Base-by-base conservation (phyloP, 345 rosid species). In the Populus ilicifolia region DNA sequence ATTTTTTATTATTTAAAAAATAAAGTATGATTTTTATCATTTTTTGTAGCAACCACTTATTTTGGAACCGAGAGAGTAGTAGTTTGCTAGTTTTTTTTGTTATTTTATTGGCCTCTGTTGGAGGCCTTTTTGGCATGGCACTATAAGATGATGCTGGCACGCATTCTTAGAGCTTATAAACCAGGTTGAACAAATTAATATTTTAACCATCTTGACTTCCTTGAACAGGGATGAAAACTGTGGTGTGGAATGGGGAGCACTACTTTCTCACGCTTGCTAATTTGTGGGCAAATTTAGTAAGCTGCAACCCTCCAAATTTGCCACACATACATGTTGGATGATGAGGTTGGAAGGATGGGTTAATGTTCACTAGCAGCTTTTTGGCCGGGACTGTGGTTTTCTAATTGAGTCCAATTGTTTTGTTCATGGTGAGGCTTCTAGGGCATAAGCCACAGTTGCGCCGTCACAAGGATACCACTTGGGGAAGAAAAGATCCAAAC, bases 231-330 rank as follows among this genome's bases (percentile, higher is more conserved):
- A 83, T 90, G 85, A 70, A 89, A 79, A 84, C 50, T 72, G 89
- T 89, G 67, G 82, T 75, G 50, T 96, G 98, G 98, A 82, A 88
- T 7, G 88, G 85, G 69, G 84, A 80, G 44, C 88, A 83, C 68
- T 94, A 86, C 84, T 89, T 94, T 71, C 76, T 89, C 74, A 85
- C 84, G 2, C 83, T 96, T 25, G 97, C 87, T 16, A 96, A 96
- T 84, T 76, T 96, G 71, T 96, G 99, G 98, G 93, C 89, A 27
- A 91, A 96, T 84, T 79, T 90, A 59, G 82, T 91, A 61, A 86
- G 88, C 75, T 73, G 6, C 1, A 75, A 86, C 67, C 90, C 97
- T 73, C 98, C 97, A 8, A 85, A 70, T 70, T 82, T 90, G 84
- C 88, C 90, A 0, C 43, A 48, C 36, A 33, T 85, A 18, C 77